A percentile compares a stretch with the other conserved stretches of the same genome.
Conservation (phyloP, 1,284 basidiomycete species). For the Kalmanozyma brasiliensis region DNA sequence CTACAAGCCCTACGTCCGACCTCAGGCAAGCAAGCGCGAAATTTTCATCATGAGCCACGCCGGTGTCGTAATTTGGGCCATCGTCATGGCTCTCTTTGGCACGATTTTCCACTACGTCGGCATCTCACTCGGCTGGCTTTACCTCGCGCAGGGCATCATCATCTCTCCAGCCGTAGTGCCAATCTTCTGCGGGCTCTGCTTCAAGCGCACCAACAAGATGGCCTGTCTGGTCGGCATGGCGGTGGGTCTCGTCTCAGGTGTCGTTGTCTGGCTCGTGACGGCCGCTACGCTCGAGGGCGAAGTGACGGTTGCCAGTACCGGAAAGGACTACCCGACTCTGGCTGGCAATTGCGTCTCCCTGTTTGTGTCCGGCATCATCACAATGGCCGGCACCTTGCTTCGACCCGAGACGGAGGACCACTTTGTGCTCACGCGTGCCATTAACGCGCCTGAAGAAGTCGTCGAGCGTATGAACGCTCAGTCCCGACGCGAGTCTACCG, state of each 20-base stretch:
- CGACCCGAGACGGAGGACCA: conserved; percentile 59
- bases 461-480: conserved; percentile 24
- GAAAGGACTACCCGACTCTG: conserved; percentile 75
- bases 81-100: conserved; percentile 83
- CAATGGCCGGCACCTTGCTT: conserved; percentile 70
- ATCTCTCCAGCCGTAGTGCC: conserved; percentile 87
- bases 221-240: conserved; percentile 75
- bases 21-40: conserved; percentile 74
- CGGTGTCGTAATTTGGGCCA: conserved; percentile 73
- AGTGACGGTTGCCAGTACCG: conserved; percentile 76
- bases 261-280: conserved; percentile 85
- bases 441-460: conserved; percentile 57
- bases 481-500: conserved; percentile 14
- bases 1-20: conserved; percentile 77
- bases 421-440: conserved; percentile 60
- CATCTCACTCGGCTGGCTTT: conserved; percentile 75
- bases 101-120: conserved; percentile 80
- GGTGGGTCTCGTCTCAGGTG: conserved; percentile 77
- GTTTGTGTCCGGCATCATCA: conserved; percentile 81
- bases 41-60: conserved; percentile 77
- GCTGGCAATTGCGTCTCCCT: conserved; percentile 89
- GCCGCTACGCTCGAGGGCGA: conserved; percentile 78
- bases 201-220: conserved; percentile 56
- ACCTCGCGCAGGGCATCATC: conserved; percentile 78
- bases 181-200: conserved; percentile 77